These are phyloP conservation scores for Pythium angustatum DNA, from an alignment of 352 stramenopile species.

Conservation along the genomic window DNA sequence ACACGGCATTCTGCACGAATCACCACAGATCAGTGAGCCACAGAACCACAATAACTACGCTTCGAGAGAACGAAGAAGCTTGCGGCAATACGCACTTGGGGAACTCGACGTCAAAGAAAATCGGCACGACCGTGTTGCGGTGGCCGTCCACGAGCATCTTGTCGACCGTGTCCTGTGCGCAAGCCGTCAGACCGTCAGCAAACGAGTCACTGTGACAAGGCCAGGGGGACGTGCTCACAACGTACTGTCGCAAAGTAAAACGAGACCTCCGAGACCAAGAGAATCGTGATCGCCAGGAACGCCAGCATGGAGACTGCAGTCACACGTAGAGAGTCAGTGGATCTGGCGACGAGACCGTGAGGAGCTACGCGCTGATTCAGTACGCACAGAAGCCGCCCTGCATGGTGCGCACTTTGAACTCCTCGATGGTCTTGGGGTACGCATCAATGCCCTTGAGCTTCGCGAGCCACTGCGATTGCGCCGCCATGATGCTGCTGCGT, in stretches of 20 bases:
- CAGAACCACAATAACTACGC: too few species aligned
- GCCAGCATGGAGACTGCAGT: conserved; percentile 68
- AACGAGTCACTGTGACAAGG: too few species aligned
- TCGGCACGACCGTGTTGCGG: conserved; percentile 65
- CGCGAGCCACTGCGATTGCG: conserved; percentile 33
- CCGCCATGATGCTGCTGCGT: conserved; percentile 17
- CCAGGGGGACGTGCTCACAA: too few species aligned
- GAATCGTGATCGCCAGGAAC: conserved; percentile 60
- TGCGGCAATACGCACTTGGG: conserved; percentile 42
- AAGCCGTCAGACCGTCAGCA: too few species aligned
- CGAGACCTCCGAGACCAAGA: conserved; percentile 72
- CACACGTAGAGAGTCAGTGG: conserved; percentile 2
- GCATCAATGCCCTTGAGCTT: conserved; percentile 62
- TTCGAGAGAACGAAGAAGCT: too few species aligned
- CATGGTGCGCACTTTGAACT: conserved; percentile 87
- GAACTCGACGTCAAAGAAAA: conserved; percentile 85
- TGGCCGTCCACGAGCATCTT: conserved; percentile 84
- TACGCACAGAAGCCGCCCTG: conserved; percentile 76
- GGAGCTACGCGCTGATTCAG: too few species aligned
- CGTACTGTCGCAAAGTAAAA: conserved; percentile 72
- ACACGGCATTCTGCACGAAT: conserved; percentile 63
- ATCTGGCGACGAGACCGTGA: neutral
- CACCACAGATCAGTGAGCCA: neutral
- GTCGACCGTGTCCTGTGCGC: conserved; percentile 69
- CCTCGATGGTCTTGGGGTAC: conserved; percentile 87